Conservation (phyloP, 2,329 filamentous ascomycete genomes). For the Scedosporium boydii region DNA sequence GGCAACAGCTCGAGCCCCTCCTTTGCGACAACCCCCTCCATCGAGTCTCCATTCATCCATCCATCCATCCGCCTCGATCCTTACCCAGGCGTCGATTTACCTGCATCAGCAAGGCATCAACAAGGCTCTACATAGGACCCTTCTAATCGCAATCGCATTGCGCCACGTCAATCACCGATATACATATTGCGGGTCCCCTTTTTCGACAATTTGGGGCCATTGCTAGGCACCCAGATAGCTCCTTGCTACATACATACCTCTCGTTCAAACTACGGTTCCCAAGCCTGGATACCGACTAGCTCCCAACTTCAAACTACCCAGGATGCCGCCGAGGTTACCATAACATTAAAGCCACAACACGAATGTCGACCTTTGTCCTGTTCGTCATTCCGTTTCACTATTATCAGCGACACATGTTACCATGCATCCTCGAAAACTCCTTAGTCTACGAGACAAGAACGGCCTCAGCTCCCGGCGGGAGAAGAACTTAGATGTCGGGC, state of each 20-base stretch:
- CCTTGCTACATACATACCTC: no score
- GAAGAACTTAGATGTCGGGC: background rate
- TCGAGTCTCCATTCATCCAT: background rate
- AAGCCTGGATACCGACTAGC: background rate
- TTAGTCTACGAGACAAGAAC: conserved; percentile 60
- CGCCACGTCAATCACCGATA: no score
- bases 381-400: background rate
- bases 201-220: no score
- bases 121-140: background rate
- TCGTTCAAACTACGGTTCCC: no score
- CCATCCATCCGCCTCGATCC: background rate
- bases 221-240: no score
- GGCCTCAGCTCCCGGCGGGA: conserved; percentile 34
- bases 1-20: conserved; percentile 1
- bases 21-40: background rate
- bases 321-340: background rate
- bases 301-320: background rate
- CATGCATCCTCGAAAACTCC: conserved; percentile 57
- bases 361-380: background rate
- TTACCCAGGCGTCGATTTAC: background rate
- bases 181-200: no score
- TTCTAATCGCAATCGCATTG: no score
- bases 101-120: background rate
- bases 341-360: background rate
- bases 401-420: conserved; percentile 14